A percentile compares a stretch with the other conserved stretches of the same genome.
These are phyloP conservation scores for Hammondia hammondi DNA, from an alignment of 169 alveolate species.

Conservation along the genomic window DNA sequence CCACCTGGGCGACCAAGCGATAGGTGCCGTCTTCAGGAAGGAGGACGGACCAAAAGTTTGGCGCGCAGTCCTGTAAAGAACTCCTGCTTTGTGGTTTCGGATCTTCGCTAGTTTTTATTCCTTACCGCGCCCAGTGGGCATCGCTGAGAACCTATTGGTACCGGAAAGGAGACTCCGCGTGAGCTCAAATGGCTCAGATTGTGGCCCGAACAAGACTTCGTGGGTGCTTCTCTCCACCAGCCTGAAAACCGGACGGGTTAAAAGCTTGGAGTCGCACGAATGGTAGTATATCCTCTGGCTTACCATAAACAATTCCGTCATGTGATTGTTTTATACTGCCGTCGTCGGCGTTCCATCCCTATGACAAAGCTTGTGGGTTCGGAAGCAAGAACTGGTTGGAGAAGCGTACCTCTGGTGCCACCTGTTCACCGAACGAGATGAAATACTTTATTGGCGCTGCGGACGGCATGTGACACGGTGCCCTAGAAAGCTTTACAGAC, in stretches of 20 bases:
- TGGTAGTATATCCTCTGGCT: neutral
- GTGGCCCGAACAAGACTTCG: neutral
- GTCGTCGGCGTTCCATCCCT: constrained; percentile 11
- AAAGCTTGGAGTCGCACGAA: neutral
- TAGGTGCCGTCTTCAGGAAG: neutral
- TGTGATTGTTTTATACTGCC: neutral
- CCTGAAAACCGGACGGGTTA: neutral
- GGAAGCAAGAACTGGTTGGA: neutral
- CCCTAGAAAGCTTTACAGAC: neutral
- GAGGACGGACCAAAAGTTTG: neutral
- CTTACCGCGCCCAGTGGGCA: constrained; percentile 10
- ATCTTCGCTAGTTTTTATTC: neutral
- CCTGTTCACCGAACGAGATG: neutral
- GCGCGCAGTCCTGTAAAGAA: neutral
- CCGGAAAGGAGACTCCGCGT: neutral
- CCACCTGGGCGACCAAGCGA: neutral
- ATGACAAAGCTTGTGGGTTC: no score
- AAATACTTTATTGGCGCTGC: neutral
- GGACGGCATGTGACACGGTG: neutral
- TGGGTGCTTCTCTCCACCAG: constrained; percentile 16
- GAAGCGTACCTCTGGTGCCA: neutral
- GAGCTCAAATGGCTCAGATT: neutral
- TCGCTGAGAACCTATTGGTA: neutral
- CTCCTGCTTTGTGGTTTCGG: neutral
- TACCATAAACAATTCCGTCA: constrained; percentile 6